These are phyloP conservation scores for Aquilaria yunnanensis DNA, from an alignment of 345 rosid species.

Conservation along the genomic window DNA sequence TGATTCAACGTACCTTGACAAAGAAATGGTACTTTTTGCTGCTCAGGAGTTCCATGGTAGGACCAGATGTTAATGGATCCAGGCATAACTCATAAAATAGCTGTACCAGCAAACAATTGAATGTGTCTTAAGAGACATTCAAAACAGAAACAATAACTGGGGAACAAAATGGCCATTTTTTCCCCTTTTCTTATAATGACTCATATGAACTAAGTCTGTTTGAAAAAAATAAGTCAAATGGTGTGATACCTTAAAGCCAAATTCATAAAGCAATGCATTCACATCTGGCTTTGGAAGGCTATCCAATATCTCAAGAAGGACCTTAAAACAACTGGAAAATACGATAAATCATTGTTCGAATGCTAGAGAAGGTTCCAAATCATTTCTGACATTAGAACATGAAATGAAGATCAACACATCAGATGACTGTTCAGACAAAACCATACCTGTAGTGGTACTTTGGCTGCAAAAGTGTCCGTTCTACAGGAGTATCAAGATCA, in stretches of 20 bases:
- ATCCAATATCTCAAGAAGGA: slow-evolving; percentile 84
- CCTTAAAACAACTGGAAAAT: slow-evolving; percentile 80
- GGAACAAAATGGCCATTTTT: too few species aligned
- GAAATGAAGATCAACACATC: not conserved
- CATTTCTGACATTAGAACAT: slow-evolving; percentile 8
- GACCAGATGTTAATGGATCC: slow-evolving; percentile 82
- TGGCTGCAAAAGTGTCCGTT: slow-evolving; percentile 80
- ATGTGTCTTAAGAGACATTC: not conserved
- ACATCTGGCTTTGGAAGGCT: slow-evolving; percentile 68
- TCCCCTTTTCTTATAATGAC: too few species aligned
- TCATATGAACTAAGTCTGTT: too few species aligned
- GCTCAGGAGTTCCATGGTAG: slow-evolving; percentile 81
- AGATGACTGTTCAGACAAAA: slow-evolving; percentile 19
- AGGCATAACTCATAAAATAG: slow-evolving; percentile 77
- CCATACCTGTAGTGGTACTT: slow-evolving; percentile 79
- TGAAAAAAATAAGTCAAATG: not conserved
- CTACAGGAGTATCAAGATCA: slow-evolving; percentile 74
- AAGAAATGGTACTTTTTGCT: slow-evolving; percentile 79
- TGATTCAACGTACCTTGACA: slow-evolving; percentile 43
- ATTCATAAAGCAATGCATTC: slow-evolving; percentile 79
- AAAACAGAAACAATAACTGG: too few species aligned
- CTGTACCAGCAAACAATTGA: slow-evolving; percentile 31
- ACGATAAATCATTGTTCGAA: slow-evolving; percentile 5
- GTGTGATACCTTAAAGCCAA: slow-evolving; percentile 75
- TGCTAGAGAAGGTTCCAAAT: not conserved